These are phyloP conservation scores for Skeletonema tropicum DNA, from an alignment of 108 stramenopile species.

Conservation along the genomic window DNA sequence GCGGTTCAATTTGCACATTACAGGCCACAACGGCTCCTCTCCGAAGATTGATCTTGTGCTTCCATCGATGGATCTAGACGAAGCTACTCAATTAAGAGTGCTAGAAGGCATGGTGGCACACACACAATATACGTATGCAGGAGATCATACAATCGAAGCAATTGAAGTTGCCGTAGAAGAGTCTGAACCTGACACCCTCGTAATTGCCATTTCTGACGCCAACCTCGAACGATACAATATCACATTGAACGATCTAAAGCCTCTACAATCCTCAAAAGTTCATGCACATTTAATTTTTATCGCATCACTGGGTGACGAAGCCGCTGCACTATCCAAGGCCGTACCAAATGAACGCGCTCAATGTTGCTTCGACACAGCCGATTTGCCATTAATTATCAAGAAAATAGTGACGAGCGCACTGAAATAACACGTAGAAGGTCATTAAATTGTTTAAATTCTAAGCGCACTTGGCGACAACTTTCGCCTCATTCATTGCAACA, in stretches of 20 bases:
- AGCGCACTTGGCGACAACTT: not conserved
- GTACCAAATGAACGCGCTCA: conserved; percentile 67
- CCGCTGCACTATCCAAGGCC: conserved; percentile 42
- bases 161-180: conserved; percentile 66
- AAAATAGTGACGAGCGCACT: conserved; percentile 57
- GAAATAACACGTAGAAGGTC: conserved; percentile 6
- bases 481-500: not conserved
- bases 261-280: conserved; percentile 49
- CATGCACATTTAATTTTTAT: conserved; percentile 74
- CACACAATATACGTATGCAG: conserved; percentile 81
- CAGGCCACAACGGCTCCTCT: conserved; percentile 79
- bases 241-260: conserved; percentile 53
- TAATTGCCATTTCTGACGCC: conserved; percentile 86
- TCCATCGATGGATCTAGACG: conserved; percentile 56
- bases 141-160: conserved; percentile 90
- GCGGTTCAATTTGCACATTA: conserved; percentile 68
- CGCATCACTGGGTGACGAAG: conserved; percentile 73
- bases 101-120: conserved; percentile 89
- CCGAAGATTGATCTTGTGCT: conserved; percentile 64
- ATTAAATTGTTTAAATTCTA: not conserved
- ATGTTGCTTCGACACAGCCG: conserved; percentile 63
- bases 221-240: conserved; percentile 89
- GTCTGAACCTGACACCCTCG: conserved; percentile 48
- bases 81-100: conserved; percentile 65
- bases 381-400: conserved; percentile 64